Evolutionary conservation across 345 rosid species (phyloP).

Genomic region (Erucastrum elatum): DNA sequence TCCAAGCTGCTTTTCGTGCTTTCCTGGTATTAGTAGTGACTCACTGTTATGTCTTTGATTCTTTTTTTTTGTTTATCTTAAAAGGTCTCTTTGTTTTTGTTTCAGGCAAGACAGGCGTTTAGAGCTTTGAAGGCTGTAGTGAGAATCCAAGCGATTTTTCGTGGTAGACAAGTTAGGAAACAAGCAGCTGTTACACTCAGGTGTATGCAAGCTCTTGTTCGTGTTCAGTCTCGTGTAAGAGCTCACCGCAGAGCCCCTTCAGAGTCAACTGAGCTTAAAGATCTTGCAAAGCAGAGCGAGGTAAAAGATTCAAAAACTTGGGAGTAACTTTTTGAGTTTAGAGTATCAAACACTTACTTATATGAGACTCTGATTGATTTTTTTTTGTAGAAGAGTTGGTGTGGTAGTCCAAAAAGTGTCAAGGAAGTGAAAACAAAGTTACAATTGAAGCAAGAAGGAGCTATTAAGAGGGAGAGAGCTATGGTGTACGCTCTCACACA

Average conservation of each 20-base stretch:
- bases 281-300: constrained; percentile 72
- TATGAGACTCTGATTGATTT: constrained; percentile 6
- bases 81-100: not conserved
- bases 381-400: constrained; percentile 69
- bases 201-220: constrained; percentile 97
- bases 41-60: not conserved
- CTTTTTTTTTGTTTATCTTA: not conserved
- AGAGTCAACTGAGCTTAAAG: constrained; percentile 41
- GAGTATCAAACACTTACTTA: not conserved
- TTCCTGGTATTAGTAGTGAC: constrained; percentile 49
- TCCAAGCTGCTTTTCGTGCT: constrained; percentile 87
- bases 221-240: constrained; percentile 79
- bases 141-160: constrained; percentile 87
- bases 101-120: constrained; percentile 76
- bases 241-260: constrained; percentile 49
- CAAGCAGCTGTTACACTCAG: constrained; percentile 89
- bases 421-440: constrained; percentile 67
- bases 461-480: constrained; percentile 91
- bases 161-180: constrained; percentile 78
- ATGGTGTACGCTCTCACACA: constrained; percentile 65
- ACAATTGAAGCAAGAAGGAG: constrained; percentile 76
- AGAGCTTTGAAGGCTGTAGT: constrained; percentile 88
- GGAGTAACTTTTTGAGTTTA: not conserved
- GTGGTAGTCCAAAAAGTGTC: constrained; percentile 59
- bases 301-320: constrained; percentile 32